A percentile compares a stretch with the other conserved stretches of the same genome.
These are phyloP conservation scores for Russula foetens DNA, from an alignment of 768 basidiomycete genomes.

Conservation along the genomic window DNA sequence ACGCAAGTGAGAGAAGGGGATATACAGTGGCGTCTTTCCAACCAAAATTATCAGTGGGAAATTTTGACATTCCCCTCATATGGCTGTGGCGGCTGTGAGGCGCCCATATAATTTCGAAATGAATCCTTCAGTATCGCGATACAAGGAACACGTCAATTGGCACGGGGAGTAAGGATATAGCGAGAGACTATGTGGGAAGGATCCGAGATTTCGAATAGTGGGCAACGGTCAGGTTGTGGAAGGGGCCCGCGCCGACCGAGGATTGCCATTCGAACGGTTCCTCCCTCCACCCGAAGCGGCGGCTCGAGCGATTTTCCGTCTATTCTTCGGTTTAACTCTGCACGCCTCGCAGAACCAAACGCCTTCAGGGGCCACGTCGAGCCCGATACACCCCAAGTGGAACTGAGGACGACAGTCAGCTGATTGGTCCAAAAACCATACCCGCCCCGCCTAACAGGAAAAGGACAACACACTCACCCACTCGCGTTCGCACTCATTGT, in stretches of 20 bases:
- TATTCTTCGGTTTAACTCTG: conserved; percentile 44
- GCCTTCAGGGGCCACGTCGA: conserved; percentile 58
- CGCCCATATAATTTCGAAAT: no score
- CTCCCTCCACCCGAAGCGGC: conserved; percentile 38
- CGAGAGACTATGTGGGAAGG: background rate
- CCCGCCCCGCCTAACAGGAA: background rate
- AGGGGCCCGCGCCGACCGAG: conserved; percentile 16
- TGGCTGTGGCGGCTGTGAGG: no score
- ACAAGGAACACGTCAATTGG: no score
- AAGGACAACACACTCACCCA: conserved; percentile 58
- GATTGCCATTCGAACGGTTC: conserved; percentile 15
- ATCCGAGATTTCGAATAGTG: background rate
- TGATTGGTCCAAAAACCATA: background rate
- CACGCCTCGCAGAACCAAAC: conserved; percentile 73
- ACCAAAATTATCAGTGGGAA: no score
- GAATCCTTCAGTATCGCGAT: no score
- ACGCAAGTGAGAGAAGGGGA: no score
- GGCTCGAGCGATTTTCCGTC: conserved; percentile 36
- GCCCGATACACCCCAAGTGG: conserved; percentile 68
- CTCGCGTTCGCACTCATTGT: conserved; percentile 69
- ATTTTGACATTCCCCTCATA: no score
- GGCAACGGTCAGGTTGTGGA: conserved; percentile 2
- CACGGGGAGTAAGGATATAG: background rate
- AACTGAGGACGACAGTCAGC: conserved; percentile 41
- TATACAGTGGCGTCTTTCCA: no score